Percentiles rank a stretch among this genome's conserved stretches.
These are phyloP conservation scores for Fusarium papillatum DNA, from an alignment of 2,329 filamentous ascomycete species.

Conservation along the genomic window DNA sequence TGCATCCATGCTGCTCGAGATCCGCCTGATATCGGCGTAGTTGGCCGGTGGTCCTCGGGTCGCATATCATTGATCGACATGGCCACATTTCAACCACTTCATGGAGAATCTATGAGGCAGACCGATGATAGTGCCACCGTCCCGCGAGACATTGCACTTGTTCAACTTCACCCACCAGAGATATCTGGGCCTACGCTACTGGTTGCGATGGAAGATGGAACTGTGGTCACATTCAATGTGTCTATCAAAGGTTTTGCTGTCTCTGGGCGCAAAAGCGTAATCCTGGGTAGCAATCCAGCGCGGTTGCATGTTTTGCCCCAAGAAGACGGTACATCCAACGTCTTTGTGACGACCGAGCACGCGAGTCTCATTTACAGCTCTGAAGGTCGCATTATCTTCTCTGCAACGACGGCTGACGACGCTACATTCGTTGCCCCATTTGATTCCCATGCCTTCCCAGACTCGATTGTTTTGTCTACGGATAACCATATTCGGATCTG, in stretches of 20 bases:
- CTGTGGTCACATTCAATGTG: constrained; percentile 86
- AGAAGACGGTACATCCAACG: constrained; percentile 76
- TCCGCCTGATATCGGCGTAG: constrained; percentile 76
- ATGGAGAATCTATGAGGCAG: constrained; percentile 72
- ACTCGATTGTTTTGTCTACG: constrained; percentile 85
- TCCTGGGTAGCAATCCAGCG: constrained; percentile 88
- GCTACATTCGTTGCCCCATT: constrained; percentile 87
- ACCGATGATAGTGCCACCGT: constrained; percentile 80
- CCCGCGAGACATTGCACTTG: constrained; percentile 84
- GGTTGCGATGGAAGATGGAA: constrained; percentile 92
- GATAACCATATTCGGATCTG: constrained; percentile 83
- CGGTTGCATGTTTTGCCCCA: constrained; percentile 84
- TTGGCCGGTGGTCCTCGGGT: constrained; percentile 91
- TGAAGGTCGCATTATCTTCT: constrained; percentile 91
- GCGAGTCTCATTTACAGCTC: constrained; percentile 93
- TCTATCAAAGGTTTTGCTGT: constrained; percentile 72
- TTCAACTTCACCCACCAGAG: constrained; percentile 78
- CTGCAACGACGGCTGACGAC: constrained; percentile 91
- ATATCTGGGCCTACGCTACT: constrained; percentile 80
- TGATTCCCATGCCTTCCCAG: constrained; percentile 84
- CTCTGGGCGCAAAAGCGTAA: constrained; percentile 82
- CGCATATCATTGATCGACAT: constrained; percentile 82
- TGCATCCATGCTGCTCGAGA: constrained; percentile 82
- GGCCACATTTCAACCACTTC: constrained; percentile 73
- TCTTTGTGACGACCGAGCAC: constrained; percentile 95